phyloP scores from a whole-genome alignment of 78 protist genomes.

The Neovahlkampfia damariscottae region DNA sequence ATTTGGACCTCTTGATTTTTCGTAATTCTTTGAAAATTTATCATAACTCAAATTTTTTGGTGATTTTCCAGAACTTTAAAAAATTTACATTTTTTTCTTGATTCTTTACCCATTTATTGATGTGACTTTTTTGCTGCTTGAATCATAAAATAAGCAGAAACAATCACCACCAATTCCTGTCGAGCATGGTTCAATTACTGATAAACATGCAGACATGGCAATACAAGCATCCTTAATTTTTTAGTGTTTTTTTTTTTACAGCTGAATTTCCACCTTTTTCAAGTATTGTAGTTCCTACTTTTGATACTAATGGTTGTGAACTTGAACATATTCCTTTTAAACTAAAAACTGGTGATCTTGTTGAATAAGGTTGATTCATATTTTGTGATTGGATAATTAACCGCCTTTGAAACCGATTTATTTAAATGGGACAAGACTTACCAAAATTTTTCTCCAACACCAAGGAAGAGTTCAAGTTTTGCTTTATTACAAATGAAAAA shows the following conservation, averaged over 20 bases:
- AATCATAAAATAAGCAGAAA: constrained; percentile 40
- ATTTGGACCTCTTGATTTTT: background rate
- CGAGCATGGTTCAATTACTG: constrained; percentile 48
- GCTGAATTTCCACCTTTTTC: constrained; percentile 67
- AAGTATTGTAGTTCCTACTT: constrained; percentile 18
- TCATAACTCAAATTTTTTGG: background rate
- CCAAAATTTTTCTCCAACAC: no score
- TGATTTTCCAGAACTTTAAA: background rate
- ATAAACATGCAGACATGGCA: constrained; percentile 49
- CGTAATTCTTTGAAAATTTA: background rate
- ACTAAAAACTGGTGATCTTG: background rate
- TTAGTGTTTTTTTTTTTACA: no score
- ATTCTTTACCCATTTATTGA: constrained; percentile 67
- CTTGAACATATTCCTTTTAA: constrained; percentile 10
- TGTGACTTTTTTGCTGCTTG: background rate
- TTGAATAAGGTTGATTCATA: constrained; percentile 1
- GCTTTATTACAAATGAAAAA: no score
- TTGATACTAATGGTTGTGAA: constrained; percentile 13
- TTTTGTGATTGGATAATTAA: no score
- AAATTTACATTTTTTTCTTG: background rate
- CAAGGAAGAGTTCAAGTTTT: no score
- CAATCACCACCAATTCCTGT: constrained; percentile 79
- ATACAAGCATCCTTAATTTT: constrained; percentile 75
- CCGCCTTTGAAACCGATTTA: no score
- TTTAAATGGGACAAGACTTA: no score